These are phyloP conservation scores for Sporormia fimetaria DNA, from an alignment of 495 filamentous ascomycete genomes.

Conservation along the genomic window DNA sequence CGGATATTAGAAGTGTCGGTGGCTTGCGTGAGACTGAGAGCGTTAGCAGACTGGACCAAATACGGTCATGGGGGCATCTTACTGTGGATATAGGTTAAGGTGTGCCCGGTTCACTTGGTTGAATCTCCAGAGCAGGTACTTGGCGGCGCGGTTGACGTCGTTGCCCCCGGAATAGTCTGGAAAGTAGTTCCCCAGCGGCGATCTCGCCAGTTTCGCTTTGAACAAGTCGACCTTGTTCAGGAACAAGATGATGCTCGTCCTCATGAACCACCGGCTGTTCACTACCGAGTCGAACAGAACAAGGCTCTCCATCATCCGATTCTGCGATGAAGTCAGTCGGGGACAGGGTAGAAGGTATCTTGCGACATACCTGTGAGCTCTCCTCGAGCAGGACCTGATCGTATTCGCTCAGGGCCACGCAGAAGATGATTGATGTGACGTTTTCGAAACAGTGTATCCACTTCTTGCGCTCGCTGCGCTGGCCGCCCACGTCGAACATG, in stretches of 20 bases:
- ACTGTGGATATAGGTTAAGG: constrained; percentile 96
- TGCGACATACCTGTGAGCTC: constrained; percentile 68
- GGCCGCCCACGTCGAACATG: constrained; percentile 98
- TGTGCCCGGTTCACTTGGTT: constrained; percentile 97
- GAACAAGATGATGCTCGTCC: constrained; percentile 96
- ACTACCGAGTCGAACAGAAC: constrained; percentile 98
- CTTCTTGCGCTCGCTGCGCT: constrained; percentile 95
- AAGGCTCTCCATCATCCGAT: constrained; percentile 97
- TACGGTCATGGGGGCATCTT: constrained; percentile 37
- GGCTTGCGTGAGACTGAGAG: constrained; percentile 79
- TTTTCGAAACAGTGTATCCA: constrained; percentile 99
- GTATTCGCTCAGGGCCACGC: constrained; percentile 95
- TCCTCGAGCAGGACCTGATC: constrained; percentile 95
- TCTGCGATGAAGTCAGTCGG: constrained; percentile 42
- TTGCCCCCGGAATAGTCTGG: constrained; percentile 96
- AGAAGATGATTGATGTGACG: constrained; percentile 99
- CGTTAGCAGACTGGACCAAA: too few species aligned
- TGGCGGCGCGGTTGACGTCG: constrained; percentile 93
- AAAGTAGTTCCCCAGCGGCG: constrained; percentile 85
- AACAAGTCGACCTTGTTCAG: constrained; percentile 98
- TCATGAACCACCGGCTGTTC: constrained; percentile 98
- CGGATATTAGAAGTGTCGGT: constrained; percentile 98
- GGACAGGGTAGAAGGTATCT: constrained; percentile 5
- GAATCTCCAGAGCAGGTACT: constrained; percentile 96
- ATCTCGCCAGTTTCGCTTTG: constrained; percentile 81